Evolutionary conservation across 108 stramenopile genomes (phyloP).

Genomic region (Pseudonitzschia delicatissima): DNA sequence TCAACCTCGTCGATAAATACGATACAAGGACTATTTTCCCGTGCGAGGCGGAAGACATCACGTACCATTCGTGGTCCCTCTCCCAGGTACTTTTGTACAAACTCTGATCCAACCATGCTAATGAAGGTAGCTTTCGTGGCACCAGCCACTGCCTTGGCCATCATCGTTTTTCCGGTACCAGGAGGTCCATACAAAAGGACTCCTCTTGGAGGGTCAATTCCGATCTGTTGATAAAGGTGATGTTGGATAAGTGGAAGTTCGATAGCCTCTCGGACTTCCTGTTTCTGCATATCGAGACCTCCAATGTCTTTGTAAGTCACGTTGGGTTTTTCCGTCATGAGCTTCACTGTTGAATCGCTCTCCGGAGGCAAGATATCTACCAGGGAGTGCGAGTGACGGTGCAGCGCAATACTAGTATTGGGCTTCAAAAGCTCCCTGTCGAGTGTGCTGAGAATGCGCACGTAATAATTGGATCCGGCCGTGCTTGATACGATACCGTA

Average conservation of each 20-base stretch:
- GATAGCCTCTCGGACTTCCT: conserved; percentile 98
- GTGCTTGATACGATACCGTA: conserved; percentile 96
- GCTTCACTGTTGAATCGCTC: conserved; percentile 97
- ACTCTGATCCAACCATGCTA: conserved; percentile 97
- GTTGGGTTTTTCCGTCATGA: conserved; percentile 99
- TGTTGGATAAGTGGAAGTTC: conserved; percentile 97
- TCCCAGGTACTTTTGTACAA: conserved; percentile 99
- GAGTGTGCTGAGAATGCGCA: conserved; percentile 94
- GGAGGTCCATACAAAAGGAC: conserved; percentile 95
- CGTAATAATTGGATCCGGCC: conserved; percentile 97
- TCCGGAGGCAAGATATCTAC: conserved; percentile 99
- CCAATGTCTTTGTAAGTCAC: conserved; percentile 99
- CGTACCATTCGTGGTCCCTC: conserved; percentile 99
- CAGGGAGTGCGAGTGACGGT: conserved; percentile 97
- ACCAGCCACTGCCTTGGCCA: conserved; percentile 99
- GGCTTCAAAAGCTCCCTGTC: conserved; percentile 97
- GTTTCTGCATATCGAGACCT: conserved; percentile 99
- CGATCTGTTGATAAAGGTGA: conserved; percentile 98
- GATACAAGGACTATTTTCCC: conserved; percentile 96
- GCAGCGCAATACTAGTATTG: conserved; percentile 96
- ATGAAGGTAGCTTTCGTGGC: conserved; percentile 98
- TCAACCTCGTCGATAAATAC: conserved; percentile 99
- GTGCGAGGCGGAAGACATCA: conserved; percentile 98
- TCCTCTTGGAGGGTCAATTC: conserved; percentile 99
- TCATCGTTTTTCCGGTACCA: conserved; percentile 98